Percentiles rank a stretch among this genome's conserved stretches.
Conservation (phyloP, 176 grass and related monocot genomes). For the Aegilops sharonensis region DNA sequence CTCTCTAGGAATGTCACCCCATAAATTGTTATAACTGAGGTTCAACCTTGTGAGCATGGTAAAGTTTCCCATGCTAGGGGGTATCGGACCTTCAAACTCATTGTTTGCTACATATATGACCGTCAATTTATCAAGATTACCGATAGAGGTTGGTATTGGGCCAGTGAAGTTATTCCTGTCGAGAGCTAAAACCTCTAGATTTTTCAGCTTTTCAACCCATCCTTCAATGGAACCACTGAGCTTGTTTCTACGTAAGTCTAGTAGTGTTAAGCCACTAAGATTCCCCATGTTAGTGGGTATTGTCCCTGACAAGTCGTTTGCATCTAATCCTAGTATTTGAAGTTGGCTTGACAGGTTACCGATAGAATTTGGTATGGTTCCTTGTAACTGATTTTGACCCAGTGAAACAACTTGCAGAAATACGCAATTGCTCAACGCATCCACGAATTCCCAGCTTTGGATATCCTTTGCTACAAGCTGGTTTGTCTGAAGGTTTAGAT, state of each 20-base stretch:
- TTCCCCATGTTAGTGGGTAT: neutral
- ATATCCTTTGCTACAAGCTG: slow-evolving; percentile 7
- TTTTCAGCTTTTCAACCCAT: neutral
- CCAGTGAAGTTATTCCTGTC: neutral
- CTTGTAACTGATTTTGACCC: neutral
- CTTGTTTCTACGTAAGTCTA: neutral
- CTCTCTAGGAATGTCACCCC: slow-evolving; percentile 12
- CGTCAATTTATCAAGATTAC: slow-evolving; percentile 25
- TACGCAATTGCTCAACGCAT: neutral
- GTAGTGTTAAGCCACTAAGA: neutral
- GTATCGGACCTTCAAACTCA: slow-evolving; percentile 26
- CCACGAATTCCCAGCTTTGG: neutral
- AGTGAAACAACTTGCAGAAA: rapidly evolving
- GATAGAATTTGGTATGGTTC: neutral
- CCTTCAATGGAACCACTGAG: neutral
- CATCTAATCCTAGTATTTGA: neutral
- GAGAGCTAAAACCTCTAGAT: neutral
- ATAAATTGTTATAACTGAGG: slow-evolving; percentile 37
- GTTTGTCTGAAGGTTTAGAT: neutral
- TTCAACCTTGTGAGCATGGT: neutral
- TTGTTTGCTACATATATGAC: neutral
- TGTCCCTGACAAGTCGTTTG: neutral
- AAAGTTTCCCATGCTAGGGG: neutral
- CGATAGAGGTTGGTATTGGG: neutral
- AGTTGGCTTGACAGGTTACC: neutral